Conservation (phyloP, 2,329 filamentous ascomycete genomes). For the Blumeriella jaapii region DNA sequence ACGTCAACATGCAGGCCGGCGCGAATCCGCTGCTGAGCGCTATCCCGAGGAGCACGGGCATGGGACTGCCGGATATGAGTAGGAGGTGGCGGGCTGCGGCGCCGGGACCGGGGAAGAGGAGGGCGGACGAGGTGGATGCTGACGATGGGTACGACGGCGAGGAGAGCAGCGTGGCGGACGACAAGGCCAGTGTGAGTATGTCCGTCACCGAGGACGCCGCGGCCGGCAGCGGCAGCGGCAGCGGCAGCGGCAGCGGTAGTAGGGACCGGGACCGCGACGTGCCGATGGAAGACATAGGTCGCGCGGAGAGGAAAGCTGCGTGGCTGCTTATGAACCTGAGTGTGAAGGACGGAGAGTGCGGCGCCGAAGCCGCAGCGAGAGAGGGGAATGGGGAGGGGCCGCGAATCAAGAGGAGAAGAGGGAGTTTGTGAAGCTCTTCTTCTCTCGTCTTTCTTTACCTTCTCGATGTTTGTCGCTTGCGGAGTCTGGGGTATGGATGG, state of each 20-base stretch:
- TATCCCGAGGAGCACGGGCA: constrained; percentile 30
- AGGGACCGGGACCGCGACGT: background rate
- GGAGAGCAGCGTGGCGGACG: constrained; percentile 15
- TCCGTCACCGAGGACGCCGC: too few species aligned
- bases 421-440: constrained; percentile 25
- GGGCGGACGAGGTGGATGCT: constrained; percentile 17
- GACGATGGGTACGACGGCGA: constrained; percentile 24
- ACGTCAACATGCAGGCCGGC: constrained; percentile 3
- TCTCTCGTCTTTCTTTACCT: background rate
- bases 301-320: constrained; percentile 35
- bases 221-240: background rate
- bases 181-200: constrained; percentile 11
- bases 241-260: background rate
- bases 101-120: constrained; percentile 11
- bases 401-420: constrained; percentile 32
- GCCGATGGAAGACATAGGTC: constrained; percentile 15
- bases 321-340: constrained; percentile 38
- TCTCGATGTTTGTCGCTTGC: background rate
- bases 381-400: constrained; percentile 12
- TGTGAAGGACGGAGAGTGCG: constrained; percentile 24
- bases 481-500: too few species aligned
- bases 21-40: constrained; percentile 35
- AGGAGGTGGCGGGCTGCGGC: background rate
- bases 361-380: background rate
- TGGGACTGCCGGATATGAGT: constrained; percentile 8